Conservation (phyloP, 2,329 filamentous ascomycete genomes). For the Ceratocystiopsis minuta region DNA sequence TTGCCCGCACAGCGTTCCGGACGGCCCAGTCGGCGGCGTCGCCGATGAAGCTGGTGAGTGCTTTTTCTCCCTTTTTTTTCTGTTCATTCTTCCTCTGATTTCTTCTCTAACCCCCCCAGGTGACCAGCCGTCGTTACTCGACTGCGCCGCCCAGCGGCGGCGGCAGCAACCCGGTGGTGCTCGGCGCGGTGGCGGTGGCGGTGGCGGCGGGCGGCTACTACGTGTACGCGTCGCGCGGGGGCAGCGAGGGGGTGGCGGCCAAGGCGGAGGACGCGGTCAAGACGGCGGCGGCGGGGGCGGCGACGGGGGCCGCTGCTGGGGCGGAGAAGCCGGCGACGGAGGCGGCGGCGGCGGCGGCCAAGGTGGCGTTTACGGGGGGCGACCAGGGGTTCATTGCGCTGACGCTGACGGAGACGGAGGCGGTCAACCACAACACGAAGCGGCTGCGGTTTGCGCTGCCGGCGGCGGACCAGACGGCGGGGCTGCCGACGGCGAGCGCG, state of each 20-base stretch:
- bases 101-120: slow-evolving; percentile 2
- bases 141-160: slow-evolving; percentile 37
- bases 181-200: slow-evolving; percentile 35
- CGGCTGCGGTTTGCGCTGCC: slow-evolving; percentile 74
- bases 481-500: slow-evolving; percentile 66
- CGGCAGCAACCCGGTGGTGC: slow-evolving; percentile 38
- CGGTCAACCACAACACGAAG: slow-evolving; percentile 90
- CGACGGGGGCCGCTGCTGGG: slow-evolving; percentile 47
- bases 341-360: slow-evolving; percentile 16
- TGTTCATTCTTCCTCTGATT: neutral
- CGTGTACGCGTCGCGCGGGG: slow-evolving; percentile 23
- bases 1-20: slow-evolving; percentile 46
- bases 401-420: slow-evolving; percentile 59
- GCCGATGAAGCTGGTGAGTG: slow-evolving; percentile 44
- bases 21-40: slow-evolving; percentile 40
- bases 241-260: slow-evolving; percentile 12
- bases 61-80: neutral
- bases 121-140: slow-evolving; percentile 47
- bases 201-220: slow-evolving; percentile 42
- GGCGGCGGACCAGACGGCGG: slow-evolving; percentile 68
- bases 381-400: slow-evolving; percentile 80
- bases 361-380: slow-evolving; percentile 54
- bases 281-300: slow-evolving; percentile 14
- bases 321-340: slow-evolving; percentile 45
- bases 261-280: slow-evolving; percentile 9